These are phyloP conservation scores for Cercospora berteroae DNA, from an alignment of 2,329 filamentous ascomycete species.

Conservation along the genomic window DNA sequence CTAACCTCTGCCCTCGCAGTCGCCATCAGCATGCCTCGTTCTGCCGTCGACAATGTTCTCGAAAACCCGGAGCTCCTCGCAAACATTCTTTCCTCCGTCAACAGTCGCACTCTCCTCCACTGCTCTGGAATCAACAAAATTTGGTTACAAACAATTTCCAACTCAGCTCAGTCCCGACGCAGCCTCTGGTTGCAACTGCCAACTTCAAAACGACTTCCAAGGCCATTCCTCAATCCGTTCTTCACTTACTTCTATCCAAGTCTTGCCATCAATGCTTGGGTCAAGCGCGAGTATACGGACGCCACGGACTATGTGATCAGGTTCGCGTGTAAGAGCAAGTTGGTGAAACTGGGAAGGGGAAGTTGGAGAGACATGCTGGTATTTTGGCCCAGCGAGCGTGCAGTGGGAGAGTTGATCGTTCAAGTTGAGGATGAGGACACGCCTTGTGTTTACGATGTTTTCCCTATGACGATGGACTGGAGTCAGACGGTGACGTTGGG, in stretches of 20 bases:
- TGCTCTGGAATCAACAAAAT: background rate
- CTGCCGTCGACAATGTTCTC: background rate
- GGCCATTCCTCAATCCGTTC: background rate
- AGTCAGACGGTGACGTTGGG: background rate
- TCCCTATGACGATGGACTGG: background rate
- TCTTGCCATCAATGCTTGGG: background rate
- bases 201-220: no score
- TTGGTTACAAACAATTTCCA: background rate
- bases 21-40: background rate
- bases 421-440: background rate
- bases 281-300: background rate
- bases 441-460: background rate
- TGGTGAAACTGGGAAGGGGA: background rate
- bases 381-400: background rate
- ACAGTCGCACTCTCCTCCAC: background rate
- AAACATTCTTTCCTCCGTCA: background rate
- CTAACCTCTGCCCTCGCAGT: background rate
- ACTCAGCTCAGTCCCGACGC: background rate
- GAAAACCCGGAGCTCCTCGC: background rate
- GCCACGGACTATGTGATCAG: background rate
- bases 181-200: background rate
- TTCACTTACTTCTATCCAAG: background rate
- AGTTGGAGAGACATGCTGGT: conserved; percentile 2
- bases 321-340: background rate
- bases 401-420: background rate